phyloP scores from a whole-genome alignment of 768 basidiomycete genomes.

The Lactifluus subvellereus region DNA sequence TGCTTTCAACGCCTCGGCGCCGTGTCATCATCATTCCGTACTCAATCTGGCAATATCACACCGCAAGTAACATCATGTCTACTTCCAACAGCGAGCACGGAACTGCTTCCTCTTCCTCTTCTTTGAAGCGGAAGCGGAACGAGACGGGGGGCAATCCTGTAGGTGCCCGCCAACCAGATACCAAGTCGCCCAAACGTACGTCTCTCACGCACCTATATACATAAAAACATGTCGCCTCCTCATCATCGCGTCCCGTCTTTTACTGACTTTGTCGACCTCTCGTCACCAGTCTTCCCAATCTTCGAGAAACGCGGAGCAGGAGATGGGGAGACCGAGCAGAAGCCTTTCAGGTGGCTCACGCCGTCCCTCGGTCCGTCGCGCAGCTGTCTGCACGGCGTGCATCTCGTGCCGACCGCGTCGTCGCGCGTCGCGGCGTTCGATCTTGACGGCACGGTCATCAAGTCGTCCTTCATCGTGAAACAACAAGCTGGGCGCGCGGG shows the following conservation, averaged over 20 bases:
- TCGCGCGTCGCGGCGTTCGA: conserved; percentile 77
- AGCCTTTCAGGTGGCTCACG: conserved; percentile 30
- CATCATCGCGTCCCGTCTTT: background rate
- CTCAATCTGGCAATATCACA: background rate
- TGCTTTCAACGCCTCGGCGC: background rate
- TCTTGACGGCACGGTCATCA: conserved; percentile 81
- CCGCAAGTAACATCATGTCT: conserved; percentile 5
- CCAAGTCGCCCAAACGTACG: conserved; percentile 16
- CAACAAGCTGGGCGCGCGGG: conserved; percentile 37
- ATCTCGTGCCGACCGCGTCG: conserved; percentile 37
- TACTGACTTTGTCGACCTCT: background rate
- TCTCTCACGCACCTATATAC: background rate
- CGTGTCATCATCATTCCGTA: background rate
- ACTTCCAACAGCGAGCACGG: background rate
- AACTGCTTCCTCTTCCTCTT: background rate
- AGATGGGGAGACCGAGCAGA: background rate
- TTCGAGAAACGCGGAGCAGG: conserved; percentile 25
- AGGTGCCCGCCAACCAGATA: background rate
- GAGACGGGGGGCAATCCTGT: background rate
- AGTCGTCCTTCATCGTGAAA: conserved; percentile 30
- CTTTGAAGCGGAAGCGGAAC: conserved; percentile 5
- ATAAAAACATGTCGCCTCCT: background rate
- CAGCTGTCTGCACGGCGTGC: conserved; percentile 36
- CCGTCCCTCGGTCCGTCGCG: conserved; percentile 31
- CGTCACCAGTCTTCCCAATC: conserved; percentile 28